phyloP scores from a whole-genome alignment of 2,329 filamentous ascomycete species.

The Fusarium sp. region DNA sequence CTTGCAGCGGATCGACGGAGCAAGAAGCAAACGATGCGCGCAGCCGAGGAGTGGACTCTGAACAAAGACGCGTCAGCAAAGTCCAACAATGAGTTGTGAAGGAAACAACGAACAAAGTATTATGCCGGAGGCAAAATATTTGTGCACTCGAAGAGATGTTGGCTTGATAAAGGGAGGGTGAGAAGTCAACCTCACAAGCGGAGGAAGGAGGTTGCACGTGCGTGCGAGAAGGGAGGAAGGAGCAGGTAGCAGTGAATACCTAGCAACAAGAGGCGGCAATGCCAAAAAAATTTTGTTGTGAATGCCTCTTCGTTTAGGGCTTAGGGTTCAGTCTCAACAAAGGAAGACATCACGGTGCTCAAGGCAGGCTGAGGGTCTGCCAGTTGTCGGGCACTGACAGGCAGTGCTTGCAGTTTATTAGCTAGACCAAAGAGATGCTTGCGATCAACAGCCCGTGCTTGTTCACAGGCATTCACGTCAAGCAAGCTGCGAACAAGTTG shows the following conservation, averaged over 20 bases:
- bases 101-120: neutral
- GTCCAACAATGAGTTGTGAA: neutral
- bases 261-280: neutral
- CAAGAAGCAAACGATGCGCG: constrained; percentile 1
- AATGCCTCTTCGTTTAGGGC: neutral
- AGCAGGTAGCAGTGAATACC: neutral
- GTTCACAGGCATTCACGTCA: neutral
- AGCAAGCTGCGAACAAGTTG: neutral
- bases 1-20: neutral
- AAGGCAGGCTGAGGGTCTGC: neutral
- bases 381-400: neutral
- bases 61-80: neutral
- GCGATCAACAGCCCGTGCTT: neutral
- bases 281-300: neutral
- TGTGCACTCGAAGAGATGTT: neutral
- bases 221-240: neutral
- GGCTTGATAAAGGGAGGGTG: neutral
- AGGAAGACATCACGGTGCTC: neutral
- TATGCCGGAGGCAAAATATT: neutral
- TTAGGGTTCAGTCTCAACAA: neutral
- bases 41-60: neutral
- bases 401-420: neutral
- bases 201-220: neutral
- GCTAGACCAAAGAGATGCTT: neutral
- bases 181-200: neutral